phyloP scores from a whole-genome alignment of 2,329 filamentous ascomycete species.

The Colletotrichum sublineola region DNA sequence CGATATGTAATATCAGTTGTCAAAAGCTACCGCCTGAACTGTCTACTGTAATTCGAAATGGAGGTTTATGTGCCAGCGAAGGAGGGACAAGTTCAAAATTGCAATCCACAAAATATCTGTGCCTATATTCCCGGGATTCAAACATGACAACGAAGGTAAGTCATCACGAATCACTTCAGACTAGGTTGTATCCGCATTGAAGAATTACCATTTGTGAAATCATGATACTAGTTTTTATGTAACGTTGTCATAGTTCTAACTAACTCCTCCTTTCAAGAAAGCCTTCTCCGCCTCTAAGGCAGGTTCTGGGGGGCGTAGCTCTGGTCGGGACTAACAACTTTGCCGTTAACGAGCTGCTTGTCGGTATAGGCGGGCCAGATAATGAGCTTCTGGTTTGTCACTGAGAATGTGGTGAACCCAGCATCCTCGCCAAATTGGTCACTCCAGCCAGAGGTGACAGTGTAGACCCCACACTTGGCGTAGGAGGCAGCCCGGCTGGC shows the following conservation, averaged over 20 bases:
- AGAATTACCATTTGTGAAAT: not conserved
- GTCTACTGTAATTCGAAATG: no score
- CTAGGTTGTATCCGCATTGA: no score
- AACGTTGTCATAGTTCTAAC: not conserved
- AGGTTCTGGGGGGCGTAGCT: constrained; percentile 54
- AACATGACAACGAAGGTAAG: no score
- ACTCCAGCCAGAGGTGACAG: constrained; percentile 67
- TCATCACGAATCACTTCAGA: no score
- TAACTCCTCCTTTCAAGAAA: not conserved
- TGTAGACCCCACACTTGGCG: constrained; percentile 62
- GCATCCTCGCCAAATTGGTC: constrained; percentile 65
- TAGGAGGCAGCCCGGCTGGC: constrained; percentile 56
- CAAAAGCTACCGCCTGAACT: no score
- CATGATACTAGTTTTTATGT: not conserved
- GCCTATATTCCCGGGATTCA: no score
- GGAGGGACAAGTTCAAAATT: no score
- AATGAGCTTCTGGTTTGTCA: constrained; percentile 62
- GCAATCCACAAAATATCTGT: no score
- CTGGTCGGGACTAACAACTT: constrained; percentile 63
- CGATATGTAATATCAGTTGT: no score
- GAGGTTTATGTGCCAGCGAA: no score
- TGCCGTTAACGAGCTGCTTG: constrained; percentile 59
- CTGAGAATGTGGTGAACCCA: constrained; percentile 67
- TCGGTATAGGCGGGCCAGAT: constrained; percentile 68
- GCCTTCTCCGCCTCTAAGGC: constrained; percentile 7